Evolutionary conservation across 371 early-diverging fungal species (phyloP).

Genomic region (Mortierella polycephala): DNA sequence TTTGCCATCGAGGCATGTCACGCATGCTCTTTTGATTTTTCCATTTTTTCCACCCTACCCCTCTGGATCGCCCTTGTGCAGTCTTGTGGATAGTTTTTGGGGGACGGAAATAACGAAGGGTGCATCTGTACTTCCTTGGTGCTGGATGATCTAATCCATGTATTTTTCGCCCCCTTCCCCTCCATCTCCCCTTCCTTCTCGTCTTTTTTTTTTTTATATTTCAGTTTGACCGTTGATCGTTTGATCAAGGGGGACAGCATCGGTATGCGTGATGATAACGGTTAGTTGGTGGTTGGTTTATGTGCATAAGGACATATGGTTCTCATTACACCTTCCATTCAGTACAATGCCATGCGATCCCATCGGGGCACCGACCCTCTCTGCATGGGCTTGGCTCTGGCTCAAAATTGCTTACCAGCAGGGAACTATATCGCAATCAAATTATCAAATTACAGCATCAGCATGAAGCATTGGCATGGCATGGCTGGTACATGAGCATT

Average conservation of each 20-base stretch:
- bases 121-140: not conserved
- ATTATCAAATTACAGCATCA: too few species aligned
- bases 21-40: too few species aligned
- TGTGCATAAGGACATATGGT: not conserved
- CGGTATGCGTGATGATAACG: too few species aligned
- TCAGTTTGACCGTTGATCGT: not conserved
- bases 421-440: slow-evolving; percentile 15
- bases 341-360: slow-evolving; percentile 2
- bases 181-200: not conserved
- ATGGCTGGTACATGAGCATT: slow-evolving; percentile 2
- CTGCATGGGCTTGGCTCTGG: not conserved
- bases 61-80: too few species aligned
- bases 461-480: slow-evolving; percentile 2
- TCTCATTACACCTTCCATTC: too few species aligned
- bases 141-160: slow-evolving; percentile 5
- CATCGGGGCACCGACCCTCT: not conserved
- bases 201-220: not conserved
- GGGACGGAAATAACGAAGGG: too few species aligned
- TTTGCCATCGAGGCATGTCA: too few species aligned
- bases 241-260: too few species aligned
- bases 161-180: too few species aligned
- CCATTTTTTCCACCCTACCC: too few species aligned
- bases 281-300: too few species aligned
- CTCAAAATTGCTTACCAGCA: slow-evolving; percentile 14
- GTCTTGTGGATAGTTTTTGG: too few species aligned